Conservation (phyloP, 176 grass and related monocot species). For the Guadua angustifolia region DNA sequence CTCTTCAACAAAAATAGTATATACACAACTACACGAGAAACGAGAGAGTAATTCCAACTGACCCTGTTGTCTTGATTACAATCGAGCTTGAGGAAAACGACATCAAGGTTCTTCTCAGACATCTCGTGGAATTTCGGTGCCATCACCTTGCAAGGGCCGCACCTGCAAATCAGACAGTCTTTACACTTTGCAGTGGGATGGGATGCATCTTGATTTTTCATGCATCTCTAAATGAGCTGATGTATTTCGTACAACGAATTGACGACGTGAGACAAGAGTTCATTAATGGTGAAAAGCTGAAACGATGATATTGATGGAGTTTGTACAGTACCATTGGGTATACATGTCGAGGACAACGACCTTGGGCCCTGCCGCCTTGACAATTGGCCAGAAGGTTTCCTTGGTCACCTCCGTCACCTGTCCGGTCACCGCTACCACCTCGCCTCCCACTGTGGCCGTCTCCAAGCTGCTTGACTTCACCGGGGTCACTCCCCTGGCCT, state of each 20-base stretch:
- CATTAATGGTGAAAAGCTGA: neutral
- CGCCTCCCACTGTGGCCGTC: slow-evolving; percentile 45
- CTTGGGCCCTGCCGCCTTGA: slow-evolving; percentile 75
- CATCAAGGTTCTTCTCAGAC: slow-evolving; percentile 82
- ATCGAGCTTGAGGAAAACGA: slow-evolving; percentile 95
- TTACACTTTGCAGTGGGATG: neutral
- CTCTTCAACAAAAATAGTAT: slow-evolving; percentile 15
- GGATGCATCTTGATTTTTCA: slow-evolving; percentile 5
- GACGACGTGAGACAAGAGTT: neutral
- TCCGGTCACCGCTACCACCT: slow-evolving; percentile 58
- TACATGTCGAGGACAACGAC: slow-evolving; percentile 97
- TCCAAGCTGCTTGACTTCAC: slow-evolving; percentile 65
- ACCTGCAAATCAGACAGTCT: slow-evolving; percentile 55
- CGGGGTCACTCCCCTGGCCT: slow-evolving; percentile 24
- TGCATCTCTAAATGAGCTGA: neutral
- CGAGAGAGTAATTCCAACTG: neutral
- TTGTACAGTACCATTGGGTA: slow-evolving; percentile 77
- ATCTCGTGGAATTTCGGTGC: slow-evolving; percentile 81
- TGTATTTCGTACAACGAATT: neutral
- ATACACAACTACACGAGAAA: slow-evolving; percentile 27
- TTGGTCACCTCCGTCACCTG: slow-evolving; percentile 88
- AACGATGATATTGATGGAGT: slow-evolving; percentile 7
- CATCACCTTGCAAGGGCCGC: slow-evolving; percentile 94
- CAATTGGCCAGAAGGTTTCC: slow-evolving; percentile 95
- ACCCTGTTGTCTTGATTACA: slow-evolving; percentile 97